A percentile compares a stretch with the other conserved stretches of the same genome.
Conservation (phyloP, 2,329 filamentous ascomycete species). For the Simplicillium sp. region DNA sequence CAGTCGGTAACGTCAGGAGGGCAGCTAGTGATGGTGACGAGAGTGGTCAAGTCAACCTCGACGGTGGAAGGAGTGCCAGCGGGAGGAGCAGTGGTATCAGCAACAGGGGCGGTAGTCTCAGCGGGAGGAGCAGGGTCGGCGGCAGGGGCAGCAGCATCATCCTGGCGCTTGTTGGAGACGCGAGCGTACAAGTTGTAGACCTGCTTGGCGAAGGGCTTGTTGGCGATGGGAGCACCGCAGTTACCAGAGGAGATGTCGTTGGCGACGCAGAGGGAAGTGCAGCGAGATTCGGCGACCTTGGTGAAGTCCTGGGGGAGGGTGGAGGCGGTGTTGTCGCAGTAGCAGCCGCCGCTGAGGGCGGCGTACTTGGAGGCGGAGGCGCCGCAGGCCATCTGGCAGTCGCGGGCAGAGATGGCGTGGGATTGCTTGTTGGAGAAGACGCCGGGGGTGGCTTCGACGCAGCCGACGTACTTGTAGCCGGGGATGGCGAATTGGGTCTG, state of each 20-base stretch:
- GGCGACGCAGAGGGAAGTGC: slow-evolving; percentile 5
- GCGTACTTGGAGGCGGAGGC: not conserved
- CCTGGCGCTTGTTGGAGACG: slow-evolving; percentile 3
- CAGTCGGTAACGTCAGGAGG: slow-evolving; percentile 1
- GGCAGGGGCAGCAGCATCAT: not conserved
- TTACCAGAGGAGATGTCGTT: slow-evolving; percentile 4
- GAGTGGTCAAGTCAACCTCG: not conserved
- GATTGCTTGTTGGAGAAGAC: not conserved
- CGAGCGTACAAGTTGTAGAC: not conserved
- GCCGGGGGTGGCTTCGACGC: not conserved
- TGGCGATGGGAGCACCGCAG: slow-evolving; percentile 2
- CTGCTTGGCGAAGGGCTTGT: slow-evolving; percentile 1
- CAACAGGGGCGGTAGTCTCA: not conserved
- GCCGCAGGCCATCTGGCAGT: not conserved
- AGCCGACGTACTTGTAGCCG: not conserved
- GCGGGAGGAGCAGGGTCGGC: not conserved
- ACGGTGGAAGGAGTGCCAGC: not conserved
- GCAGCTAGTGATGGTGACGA: slow-evolving; percentile 1
- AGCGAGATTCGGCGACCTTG: slow-evolving; percentile 5
- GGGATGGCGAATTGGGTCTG: not conserved
- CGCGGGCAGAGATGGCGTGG: not conserved
- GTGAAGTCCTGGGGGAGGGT: not conserved
- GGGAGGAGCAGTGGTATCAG: not conserved
- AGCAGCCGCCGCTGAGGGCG: not conserved
- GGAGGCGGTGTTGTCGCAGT: not conserved